Percentiles rank a stretch among this genome's conserved stretches.
These are phyloP conservation scores for Pisolithus orientalis DNA, from an alignment of 768 basidiomycete species.

Conservation along the genomic window DNA sequence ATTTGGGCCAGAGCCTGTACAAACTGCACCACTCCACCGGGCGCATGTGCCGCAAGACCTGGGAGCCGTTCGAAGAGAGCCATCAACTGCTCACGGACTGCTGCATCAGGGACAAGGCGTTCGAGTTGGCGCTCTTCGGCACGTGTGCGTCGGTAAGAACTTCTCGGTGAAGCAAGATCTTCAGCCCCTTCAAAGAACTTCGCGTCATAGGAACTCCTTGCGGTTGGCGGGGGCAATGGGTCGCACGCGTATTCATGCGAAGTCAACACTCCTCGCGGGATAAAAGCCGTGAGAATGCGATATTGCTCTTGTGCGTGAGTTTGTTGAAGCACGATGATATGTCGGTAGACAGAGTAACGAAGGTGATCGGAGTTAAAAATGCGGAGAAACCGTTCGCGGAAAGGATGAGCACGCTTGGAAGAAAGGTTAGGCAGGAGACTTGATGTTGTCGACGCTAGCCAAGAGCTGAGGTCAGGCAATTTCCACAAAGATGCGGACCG, in stretches of 20 bases:
- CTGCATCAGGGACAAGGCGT: conserved; percentile 51
- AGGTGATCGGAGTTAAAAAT: conserved; percentile 37
- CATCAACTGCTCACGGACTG: conserved; percentile 52
- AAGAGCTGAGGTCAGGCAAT: conserved; percentile 49
- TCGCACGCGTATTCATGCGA: conserved; percentile 70
- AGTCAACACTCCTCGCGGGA: conserved; percentile 52
- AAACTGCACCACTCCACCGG: conserved; percentile 61
- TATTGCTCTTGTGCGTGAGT: conserved; percentile 35
- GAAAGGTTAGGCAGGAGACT: conserved; percentile 26
- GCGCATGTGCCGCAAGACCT: conserved; percentile 48
- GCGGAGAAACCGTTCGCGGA: conserved; percentile 22
- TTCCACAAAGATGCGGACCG: conserved; percentile 82
- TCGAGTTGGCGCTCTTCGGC: conserved; percentile 48
- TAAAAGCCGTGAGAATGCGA: conserved; percentile 58
- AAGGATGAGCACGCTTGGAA: conserved; percentile 28
- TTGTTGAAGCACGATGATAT: conserved; percentile 68
- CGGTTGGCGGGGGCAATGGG: conserved; percentile 70
- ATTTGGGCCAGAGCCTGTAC: conserved; percentile 49
- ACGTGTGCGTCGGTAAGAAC: conserved; percentile 35
- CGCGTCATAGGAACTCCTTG: conserved; percentile 57
- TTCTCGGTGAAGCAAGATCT: conserved; percentile 32
- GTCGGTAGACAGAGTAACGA: conserved; percentile 59
- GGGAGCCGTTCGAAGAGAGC: conserved; percentile 57
- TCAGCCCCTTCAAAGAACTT: conserved; percentile 69
- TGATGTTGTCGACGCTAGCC: conserved; percentile 62